phyloP scores from a whole-genome alignment of 495 filamentous ascomycete species.

The Polyplosphaeria fusca region DNA sequence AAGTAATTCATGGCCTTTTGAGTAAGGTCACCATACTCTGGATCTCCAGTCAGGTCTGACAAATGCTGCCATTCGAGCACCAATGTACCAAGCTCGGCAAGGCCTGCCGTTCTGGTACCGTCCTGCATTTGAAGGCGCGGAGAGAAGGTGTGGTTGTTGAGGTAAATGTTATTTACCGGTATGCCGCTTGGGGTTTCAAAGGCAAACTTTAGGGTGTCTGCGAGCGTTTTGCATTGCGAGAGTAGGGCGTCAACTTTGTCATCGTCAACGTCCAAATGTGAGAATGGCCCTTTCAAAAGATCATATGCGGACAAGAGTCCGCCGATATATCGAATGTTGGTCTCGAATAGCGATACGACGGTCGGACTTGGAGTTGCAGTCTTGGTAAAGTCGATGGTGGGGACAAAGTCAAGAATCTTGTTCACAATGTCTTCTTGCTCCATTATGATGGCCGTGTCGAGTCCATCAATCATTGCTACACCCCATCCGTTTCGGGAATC shows the following conservation, averaged over 20 bases:
- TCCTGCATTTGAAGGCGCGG: conserved; percentile 8
- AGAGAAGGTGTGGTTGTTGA: conserved; percentile 44
- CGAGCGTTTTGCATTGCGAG: conserved; percentile 64
- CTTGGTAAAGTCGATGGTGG: conserved; percentile 63
- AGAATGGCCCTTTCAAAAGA: conserved; percentile 67
- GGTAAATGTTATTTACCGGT: conserved; percentile 68
- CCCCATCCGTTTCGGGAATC: conserved; percentile 73
- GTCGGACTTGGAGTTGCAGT: conserved; percentile 41
- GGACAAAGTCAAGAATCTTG: conserved; percentile 66
- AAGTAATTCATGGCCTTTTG: conserved; percentile 71
- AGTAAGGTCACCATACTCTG: conserved; percentile 61
- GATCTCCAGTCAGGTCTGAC: conserved; percentile 69
- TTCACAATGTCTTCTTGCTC: conserved; percentile 61
- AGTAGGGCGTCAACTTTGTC: conserved; percentile 56
- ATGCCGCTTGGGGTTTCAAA: conserved; percentile 75
- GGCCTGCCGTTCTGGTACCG: conserved; percentile 28
- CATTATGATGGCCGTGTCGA: conserved; percentile 81
- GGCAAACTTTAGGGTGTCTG: conserved; percentile 68
- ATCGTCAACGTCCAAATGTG: conserved; percentile 43
- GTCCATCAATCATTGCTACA: conserved; percentile 77
- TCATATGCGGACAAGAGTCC: conserved; percentile 81
- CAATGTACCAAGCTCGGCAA: conserved; percentile 39
- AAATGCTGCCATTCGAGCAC: conserved; percentile 85
- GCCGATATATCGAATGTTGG: conserved; percentile 81
- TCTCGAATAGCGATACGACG: conserved; percentile 64